Conservation (phyloP, 768 basidiomycete genomes). For the Lactarius quietus region DNA sequence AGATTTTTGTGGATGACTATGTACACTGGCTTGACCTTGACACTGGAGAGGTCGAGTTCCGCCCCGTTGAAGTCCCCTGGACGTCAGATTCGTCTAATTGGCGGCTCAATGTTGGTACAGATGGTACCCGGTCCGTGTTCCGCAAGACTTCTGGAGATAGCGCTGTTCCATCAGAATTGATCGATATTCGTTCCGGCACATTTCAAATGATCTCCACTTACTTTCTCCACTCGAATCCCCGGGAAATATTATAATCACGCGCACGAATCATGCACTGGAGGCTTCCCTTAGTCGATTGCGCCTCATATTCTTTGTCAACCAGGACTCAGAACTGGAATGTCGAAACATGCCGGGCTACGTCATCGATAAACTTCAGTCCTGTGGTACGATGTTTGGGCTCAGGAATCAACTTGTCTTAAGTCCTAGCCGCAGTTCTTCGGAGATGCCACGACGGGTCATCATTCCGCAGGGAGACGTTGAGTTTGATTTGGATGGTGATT, state of each 20-base stretch:
- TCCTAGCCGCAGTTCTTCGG: background rate
- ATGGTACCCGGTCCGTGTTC: background rate
- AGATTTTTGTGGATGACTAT: background rate
- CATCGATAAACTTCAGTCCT: conserved; percentile 40
- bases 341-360: conserved; percentile 41
- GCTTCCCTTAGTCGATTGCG: conserved; percentile 38
- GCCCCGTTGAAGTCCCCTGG: conserved; percentile 34
- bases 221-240: background rate
- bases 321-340: conserved; percentile 35
- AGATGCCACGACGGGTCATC: conserved; percentile 1
- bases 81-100: conserved; percentile 31
- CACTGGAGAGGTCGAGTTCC: conserved; percentile 31
- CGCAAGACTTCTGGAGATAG: background rate
- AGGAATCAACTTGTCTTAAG: conserved; percentile 30
- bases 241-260: background rate
- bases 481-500: background rate
- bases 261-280: background rate
- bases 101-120: conserved; percentile 14
- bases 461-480: conserved; percentile 10
- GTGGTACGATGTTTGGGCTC: conserved; percentile 45
- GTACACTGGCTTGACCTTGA: conserved; percentile 36
- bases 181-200: background rate
- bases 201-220: background rate
- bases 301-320: conserved; percentile 39
- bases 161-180: background rate